Base-by-base conservation (phyloP, 2,329 filamentous ascomycete species). In the Diaporthe ilicicola region DNA sequence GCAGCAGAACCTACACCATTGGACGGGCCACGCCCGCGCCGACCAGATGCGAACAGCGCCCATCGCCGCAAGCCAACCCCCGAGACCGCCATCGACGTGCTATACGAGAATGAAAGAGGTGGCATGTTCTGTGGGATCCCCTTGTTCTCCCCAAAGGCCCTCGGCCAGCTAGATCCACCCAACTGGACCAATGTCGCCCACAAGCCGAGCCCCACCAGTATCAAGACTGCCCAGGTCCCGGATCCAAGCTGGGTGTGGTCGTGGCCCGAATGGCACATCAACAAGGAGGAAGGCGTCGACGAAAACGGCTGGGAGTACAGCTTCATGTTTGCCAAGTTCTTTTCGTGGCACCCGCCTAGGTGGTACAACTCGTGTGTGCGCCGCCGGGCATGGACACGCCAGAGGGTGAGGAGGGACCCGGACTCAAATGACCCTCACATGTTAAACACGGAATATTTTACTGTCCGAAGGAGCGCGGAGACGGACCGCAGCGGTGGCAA, bases 311-410 rank as follows among this genome's bases (percentile, higher is more conserved):
- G 96, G 96, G 92, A 97, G 79, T 99, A 99, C 81, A 96, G 94
- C 19, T 94, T 98, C 79, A 92, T 93, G 74, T 99, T 98, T 78
- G 85, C 85, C 74, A 89, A 87, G 72, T 85, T 83, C 51, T 94
- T 93, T 74, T 89, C 90, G 3, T 99, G 96, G 96, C 96, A 99
- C 80, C 91, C 92, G 3, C 93, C 93, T 22, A 92, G 90, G 32
- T 98, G 95, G 95, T 97, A 94, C 81, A 95, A 95, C 79, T 97
- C 94, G 1, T 99, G 95, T 78, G 96, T 98, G n/a, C 88, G 96
- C 44, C 87, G 96, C 75, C 88, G 96, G 73, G 90, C 94, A 27
- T 99, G 96, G 96, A 90, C 95, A 68, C 87, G 96, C 53, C 92
- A 93, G 79, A 87, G 96, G 42, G 87, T 92, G 66, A 93, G 92